Conservation (phyloP, 306 rosid species). For the Vachellia collinsii region DNA sequence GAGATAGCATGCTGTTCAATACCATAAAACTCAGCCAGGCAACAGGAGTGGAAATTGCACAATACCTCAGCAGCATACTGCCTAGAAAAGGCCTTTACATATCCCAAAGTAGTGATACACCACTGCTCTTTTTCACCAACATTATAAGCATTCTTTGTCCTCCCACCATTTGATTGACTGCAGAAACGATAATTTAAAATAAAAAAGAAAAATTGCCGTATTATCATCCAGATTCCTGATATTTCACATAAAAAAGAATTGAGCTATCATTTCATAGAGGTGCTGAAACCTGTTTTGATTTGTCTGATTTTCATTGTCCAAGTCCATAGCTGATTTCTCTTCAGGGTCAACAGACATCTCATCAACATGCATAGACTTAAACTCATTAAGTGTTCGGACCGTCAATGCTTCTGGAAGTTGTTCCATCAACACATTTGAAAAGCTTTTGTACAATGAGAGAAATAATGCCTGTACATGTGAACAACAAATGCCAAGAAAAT, state of each 20-base stretch:
- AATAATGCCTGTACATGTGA: constrained; percentile 69
- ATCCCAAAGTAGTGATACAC: constrained; percentile 91
- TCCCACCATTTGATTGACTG: constrained; percentile 82
- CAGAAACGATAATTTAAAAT: constrained; percentile 25
- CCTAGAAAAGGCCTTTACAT: constrained; percentile 95
- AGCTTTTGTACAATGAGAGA: constrained; percentile 74
- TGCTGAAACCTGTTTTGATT: constrained; percentile 65
- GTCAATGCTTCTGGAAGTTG: constrained; percentile 80
- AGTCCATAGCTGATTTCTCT: constrained; percentile 81
- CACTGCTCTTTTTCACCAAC: constrained; percentile 96
- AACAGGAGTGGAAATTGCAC: constrained; percentile 20
- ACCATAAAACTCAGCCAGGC: constrained; percentile 10
- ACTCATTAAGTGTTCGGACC: constrained; percentile 62
- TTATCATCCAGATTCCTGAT: constrained; percentile 9
- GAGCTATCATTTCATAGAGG: neutral
- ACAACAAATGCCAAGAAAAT: constrained; percentile 32
- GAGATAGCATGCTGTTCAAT: neutral
- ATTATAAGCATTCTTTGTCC: constrained; percentile 52
- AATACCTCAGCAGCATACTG: constrained; percentile 97
- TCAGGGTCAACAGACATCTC: constrained; percentile 71
- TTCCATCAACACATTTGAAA: constrained; percentile 69
- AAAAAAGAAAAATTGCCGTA: constrained; percentile 2
- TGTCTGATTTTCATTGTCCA: constrained; percentile 73
- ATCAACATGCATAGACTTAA: constrained; percentile 64
- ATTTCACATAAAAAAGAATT: constrained; percentile 1